Evolutionary conservation across 495 filamentous ascomycete species (phyloP).

Genomic region (Penicillium nucicola): DNA sequence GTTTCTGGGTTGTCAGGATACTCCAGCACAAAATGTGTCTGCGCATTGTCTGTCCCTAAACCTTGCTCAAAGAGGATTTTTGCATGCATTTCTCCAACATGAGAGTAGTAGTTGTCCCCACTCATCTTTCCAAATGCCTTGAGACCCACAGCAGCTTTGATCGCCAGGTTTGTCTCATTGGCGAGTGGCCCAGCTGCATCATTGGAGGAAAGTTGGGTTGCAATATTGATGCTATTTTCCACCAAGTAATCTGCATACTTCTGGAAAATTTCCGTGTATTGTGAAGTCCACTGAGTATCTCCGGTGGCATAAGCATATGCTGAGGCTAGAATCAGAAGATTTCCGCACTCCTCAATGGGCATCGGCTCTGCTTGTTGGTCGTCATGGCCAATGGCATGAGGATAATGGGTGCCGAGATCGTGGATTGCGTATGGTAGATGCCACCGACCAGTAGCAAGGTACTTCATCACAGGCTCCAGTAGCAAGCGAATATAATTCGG

Average conservation of each 20-base stretch:
- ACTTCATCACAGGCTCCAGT: constrained; percentile 48
- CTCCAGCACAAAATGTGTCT: constrained; percentile 44
- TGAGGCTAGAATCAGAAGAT: constrained; percentile 42
- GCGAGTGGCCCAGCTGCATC: constrained; percentile 49
- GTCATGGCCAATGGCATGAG: constrained; percentile 48
- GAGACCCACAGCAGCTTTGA: constrained; percentile 55
- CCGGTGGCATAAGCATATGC: constrained; percentile 43
- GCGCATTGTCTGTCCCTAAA: constrained; percentile 30
- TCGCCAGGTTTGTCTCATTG: constrained; percentile 56
- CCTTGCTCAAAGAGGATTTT: constrained; percentile 36
- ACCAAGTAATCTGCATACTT: constrained; percentile 53
- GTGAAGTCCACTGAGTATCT: constrained; percentile 31
- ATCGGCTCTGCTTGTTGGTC: constrained; percentile 42
- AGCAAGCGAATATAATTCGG: constrained; percentile 48
- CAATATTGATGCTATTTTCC: constrained; percentile 45
- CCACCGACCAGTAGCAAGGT: constrained; percentile 46
- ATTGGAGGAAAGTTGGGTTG: constrained; percentile 52
- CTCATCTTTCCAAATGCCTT: constrained; percentile 46
- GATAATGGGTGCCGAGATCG: constrained; percentile 45
- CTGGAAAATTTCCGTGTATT: constrained; percentile 34
- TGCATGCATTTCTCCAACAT: constrained; percentile 37
- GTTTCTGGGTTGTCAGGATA: constrained; percentile 33
- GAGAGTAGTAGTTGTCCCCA: constrained; percentile 35
- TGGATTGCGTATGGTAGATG: constrained; percentile 42
- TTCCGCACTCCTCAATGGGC: constrained; percentile 48